A percentile compares a stretch with the other conserved stretches of the same genome.
phyloP scores from a whole-genome alignment of 2,329 filamentous ascomycete species.

The Venturia carpophila region DNA sequence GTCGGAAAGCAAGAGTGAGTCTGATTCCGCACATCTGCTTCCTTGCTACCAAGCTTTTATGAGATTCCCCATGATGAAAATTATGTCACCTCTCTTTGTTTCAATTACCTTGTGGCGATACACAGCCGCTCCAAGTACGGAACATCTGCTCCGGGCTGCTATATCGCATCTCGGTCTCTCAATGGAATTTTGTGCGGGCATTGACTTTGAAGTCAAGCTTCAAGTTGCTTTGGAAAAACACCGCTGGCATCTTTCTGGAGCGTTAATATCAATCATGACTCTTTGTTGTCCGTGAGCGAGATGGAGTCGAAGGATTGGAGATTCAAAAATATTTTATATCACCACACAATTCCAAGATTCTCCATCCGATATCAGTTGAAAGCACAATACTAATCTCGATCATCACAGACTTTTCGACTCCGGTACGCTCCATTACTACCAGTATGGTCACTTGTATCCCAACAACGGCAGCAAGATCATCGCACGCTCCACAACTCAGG shows the following conservation, averaged over 20 bases:
- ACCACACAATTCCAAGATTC: no score
- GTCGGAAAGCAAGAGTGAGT: conserved; percentile 58
- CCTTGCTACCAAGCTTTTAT: not conserved
- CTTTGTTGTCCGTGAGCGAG: no score
- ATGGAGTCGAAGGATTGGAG: no score
- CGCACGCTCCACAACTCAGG: conserved; percentile 65
- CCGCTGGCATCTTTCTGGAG: no score
- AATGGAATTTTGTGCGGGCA: no score
- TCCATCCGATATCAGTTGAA: not conserved
- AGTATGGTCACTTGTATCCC: conserved; percentile 59
- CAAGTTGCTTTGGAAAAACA: no score
- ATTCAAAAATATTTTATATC: no score
- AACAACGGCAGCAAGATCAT: conserved; percentile 66
- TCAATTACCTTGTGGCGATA: not conserved
- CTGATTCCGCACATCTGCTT: not conserved
- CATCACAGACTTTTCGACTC: conserved; percentile 52
- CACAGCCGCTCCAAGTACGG: no score
- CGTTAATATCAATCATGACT: no score
- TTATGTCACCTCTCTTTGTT: not conserved
- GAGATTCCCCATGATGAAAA: not conserved
- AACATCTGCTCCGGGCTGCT: no score
- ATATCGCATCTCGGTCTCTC: no score
- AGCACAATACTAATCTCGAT: not conserved
- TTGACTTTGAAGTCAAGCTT: no score
- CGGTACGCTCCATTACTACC: conserved; percentile 63